Evolutionary conservation across 1,284 basidiomycete species (phyloP), one percentile per base, ranked within the genome.

Genomic region (Farysia itapuensis): DNA sequence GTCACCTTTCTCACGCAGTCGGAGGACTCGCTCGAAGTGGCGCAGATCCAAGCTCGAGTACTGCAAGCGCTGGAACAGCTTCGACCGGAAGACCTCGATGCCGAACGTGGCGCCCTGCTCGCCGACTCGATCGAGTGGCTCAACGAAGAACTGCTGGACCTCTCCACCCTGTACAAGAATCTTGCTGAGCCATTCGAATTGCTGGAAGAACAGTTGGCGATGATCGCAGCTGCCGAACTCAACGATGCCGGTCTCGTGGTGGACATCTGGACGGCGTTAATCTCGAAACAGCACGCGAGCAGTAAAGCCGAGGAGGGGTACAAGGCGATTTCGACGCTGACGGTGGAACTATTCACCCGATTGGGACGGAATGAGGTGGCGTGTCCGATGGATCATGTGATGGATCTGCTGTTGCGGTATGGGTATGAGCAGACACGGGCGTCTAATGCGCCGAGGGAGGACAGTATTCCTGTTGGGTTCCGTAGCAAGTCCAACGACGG

Each of bases 1-100:
- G 90, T 97, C 44, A 86, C 89, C 36, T 95, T 97, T 80, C 82
- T 94, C 20, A 89, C 87, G 0, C 88, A 91, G 58, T 81, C 96
- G 14, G 93, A 97, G 79, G 95, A 98, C 78, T 91, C 92, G 75
- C 83, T 98, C 8, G 95, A 98, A 46, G 95, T 98, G 12, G 90
- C 92, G 3, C 89, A 94, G 78, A 91, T 98, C 8, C 95, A 99
- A 74, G 81, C 94, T 29, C 92, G 96, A 78, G 83, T 64, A 63
- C 78, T 59, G 73, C 74, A 38, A 71, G 77, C 67, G 28, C 53
- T 36, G 76, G 78, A 41, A 71, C 81, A 70, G 67, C 66, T 34
- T 15, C 30, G 35, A 13, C 29, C 58, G 14, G 58, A 64, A 30
- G 44, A 65, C 13, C 39, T 72, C 26, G 78, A 78, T 21, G 76